Evolutionary conservation across 805 yeast species (phyloP).

Genomic region (Candida krabiensis): DNA sequence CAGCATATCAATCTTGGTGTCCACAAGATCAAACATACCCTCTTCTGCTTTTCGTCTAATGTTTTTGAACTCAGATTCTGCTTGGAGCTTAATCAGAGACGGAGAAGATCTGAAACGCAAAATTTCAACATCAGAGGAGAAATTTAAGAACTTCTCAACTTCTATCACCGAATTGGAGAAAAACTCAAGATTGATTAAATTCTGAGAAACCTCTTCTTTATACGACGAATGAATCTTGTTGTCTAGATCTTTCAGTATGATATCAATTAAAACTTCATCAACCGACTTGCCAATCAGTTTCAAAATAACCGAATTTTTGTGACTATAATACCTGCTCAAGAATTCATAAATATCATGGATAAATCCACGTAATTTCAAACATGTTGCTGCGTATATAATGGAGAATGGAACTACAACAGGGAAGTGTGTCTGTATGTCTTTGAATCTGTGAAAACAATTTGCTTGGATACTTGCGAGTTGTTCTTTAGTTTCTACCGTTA

Average conservation of each 20-base stretch:
- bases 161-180: constrained; percentile 75
- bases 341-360: constrained; percentile 66
- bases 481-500: constrained; percentile 58
- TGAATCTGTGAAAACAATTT: constrained; percentile 33
- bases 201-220: constrained; percentile 89
- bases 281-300: constrained; percentile 60
- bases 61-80: constrained; percentile 47
- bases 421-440: constrained; percentile 34
- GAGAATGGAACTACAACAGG: constrained; percentile 83
- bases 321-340: constrained; percentile 61
- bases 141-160: constrained; percentile 47
- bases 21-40: constrained; percentile 79
- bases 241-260: constrained; percentile 64
- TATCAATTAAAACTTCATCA: constrained; percentile 66
- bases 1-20: constrained; percentile 73
- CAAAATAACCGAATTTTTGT: constrained; percentile 58
- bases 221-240: constrained; percentile 66
- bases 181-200: constrained; percentile 82
- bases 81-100: constrained; percentile 35
- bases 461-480: constrained; percentile 63
- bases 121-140: constrained; percentile 35
- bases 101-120: constrained; percentile 31
- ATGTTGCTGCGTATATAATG: constrained; percentile 81
- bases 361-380: constrained; percentile 69
- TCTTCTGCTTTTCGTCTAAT: constrained; percentile 75